Conservation (phyloP, 805 yeast genomes). For the Candida dendrica region DNA sequence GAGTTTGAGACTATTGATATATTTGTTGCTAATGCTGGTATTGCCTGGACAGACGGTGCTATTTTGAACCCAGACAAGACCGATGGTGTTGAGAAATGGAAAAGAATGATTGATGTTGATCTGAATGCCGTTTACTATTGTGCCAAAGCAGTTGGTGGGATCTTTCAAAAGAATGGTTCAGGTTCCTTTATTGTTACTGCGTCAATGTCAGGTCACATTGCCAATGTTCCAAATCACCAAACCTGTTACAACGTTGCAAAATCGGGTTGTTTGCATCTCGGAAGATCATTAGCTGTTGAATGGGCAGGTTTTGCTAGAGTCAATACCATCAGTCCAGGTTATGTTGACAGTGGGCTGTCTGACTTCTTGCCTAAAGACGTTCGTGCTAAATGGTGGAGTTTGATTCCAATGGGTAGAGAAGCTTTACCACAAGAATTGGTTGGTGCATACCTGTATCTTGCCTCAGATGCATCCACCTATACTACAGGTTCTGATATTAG, state of each 20-base stretch:
- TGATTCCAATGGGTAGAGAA: conserved; percentile 68
- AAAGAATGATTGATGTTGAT: conserved; percentile 65
- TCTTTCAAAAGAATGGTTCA: conserved; percentile 62
- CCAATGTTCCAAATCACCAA: conserved; percentile 80
- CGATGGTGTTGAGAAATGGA: conserved; percentile 49
- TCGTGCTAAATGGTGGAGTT: conserved; percentile 40
- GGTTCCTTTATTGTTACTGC: conserved; percentile 84
- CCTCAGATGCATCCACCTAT: conserved; percentile 73
- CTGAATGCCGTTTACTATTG: conserved; percentile 77
- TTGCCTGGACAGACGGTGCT: conserved; percentile 70
- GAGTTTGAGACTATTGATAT: conserved; percentile 76
- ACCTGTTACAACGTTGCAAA: conserved; percentile 83
- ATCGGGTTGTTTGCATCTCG: conserved; percentile 69
- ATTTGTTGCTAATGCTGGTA: conserved; percentile 87
- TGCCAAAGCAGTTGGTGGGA: conserved; percentile 64
- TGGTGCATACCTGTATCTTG: conserved; percentile 76
- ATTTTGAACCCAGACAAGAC: conserved; percentile 33
- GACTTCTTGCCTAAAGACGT: conserved; percentile 37
- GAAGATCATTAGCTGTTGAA: conserved; percentile 73
- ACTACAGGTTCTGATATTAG: conserved; percentile 72
- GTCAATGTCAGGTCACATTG: conserved; percentile 85
- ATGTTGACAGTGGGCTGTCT: conserved; percentile 66
- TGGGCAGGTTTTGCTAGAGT: conserved; percentile 88
- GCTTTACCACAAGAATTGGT: conserved; percentile 66
- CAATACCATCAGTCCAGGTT: conserved; percentile 81